These are phyloP conservation scores for Phyllosticta paracitricarpa DNA, from an alignment of 2,329 filamentous ascomycete genomes.

Conservation along the genomic window DNA sequence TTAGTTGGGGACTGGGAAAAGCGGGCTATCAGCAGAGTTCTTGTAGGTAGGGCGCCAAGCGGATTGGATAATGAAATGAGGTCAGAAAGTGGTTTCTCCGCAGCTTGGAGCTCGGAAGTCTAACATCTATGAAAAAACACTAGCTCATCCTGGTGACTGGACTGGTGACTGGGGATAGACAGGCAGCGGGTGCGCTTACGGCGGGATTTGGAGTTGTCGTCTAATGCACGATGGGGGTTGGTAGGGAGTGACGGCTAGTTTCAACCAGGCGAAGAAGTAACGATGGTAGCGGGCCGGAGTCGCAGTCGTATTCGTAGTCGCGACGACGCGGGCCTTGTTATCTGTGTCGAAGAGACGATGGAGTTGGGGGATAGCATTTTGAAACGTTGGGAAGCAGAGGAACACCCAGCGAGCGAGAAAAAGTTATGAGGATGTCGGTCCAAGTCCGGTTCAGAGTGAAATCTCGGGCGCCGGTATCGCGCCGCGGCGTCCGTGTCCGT, in stretches of 20 bases:
- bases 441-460: neutral
- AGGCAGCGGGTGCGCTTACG: neutral
- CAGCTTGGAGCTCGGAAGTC: conserved; percentile 28
- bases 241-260: neutral
- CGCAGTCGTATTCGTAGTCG: neutral
- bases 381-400: conserved; percentile 7
- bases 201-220: neutral
- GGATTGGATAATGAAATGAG: neutral
- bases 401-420: conserved; percentile 3
- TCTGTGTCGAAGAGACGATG: neutral
- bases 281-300: neutral
- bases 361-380: conserved; percentile 8
- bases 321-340: neutral
- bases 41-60: neutral
- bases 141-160: conserved; percentile 15
- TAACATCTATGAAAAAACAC: conserved; percentile 30
- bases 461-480: neutral
- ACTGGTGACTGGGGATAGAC: neutral
- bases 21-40: neutral
- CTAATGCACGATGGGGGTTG: neutral
- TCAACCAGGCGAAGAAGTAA: neutral
- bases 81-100: conserved; percentile 14
- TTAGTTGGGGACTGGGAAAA: conserved; percentile 15
- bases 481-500: neutral
- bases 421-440: neutral